Evolutionary conservation across 129 eudicot genomes (phyloP).

Genomic region (Flaveria brownii): DNA sequence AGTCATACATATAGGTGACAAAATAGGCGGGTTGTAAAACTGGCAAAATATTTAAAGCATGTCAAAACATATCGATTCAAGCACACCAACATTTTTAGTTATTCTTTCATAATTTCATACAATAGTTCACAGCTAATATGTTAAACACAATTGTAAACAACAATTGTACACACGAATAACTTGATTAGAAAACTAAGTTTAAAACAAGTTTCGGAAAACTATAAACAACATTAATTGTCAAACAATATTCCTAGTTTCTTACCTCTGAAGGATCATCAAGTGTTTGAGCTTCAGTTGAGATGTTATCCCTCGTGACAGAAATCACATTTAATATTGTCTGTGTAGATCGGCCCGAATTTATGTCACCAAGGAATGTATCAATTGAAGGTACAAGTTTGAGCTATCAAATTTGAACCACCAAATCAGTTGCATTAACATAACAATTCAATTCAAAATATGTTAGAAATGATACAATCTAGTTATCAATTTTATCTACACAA

Average conservation of each 20-base stretch:
- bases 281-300: conserved; percentile 36
- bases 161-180: neutral
- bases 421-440: conserved; percentile 6
- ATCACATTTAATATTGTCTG: conserved; percentile 43
- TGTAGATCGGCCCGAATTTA: conserved; percentile 41
- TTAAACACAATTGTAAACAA: neutral
- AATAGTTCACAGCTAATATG: neutral
- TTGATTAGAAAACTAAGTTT: neutral
- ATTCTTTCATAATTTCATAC: neutral
- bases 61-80: neutral
- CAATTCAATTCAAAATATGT: neutral
- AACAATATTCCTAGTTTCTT: neutral
- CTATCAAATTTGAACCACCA: conserved; percentile 41
- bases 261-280: conserved; percentile 55
- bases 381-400: conserved; percentile 47
- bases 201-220: neutral
- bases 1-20: neutral
- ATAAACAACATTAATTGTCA: neutral
- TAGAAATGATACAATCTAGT: neutral
- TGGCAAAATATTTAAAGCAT: neutral
- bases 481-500: neutral
- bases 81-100: neutral
- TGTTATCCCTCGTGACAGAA: conserved; percentile 35
- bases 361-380: conserved; percentile 33
- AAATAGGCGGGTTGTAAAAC: neutral